phyloP scores from a whole-genome alignment of 2,329 filamentous ascomycete species.

The Paraphaeosphaeria minitans region DNA sequence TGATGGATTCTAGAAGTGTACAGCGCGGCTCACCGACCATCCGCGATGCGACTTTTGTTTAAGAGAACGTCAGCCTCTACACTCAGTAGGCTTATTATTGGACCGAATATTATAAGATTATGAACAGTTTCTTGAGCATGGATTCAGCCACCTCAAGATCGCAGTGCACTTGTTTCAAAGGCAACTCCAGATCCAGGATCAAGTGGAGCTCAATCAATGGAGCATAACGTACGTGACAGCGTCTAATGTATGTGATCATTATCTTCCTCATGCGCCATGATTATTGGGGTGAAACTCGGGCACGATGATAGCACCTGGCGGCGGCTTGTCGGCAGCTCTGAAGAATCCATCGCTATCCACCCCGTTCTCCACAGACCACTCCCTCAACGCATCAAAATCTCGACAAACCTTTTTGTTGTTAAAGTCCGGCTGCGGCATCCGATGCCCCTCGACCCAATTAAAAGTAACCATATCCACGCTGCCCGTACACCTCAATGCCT shows the following conservation, averaged over 20 bases:
- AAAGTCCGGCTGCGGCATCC: constrained; percentile 17
- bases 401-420: constrained; percentile 14
- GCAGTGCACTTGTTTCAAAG: too few species aligned
- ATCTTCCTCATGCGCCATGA: background rate
- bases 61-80: too few species aligned
- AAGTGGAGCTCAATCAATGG: too few species aligned
- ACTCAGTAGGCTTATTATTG: too few species aligned
- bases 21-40: too few species aligned
- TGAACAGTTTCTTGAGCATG: too few species aligned
- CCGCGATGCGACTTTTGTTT: too few species aligned
- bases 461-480: constrained; percentile 16
- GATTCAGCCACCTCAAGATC: too few species aligned
- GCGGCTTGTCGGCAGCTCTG: constrained; percentile 6
- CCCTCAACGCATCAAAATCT: constrained; percentile 14
- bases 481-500: constrained; percentile 12
- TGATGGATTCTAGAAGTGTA: too few species aligned
- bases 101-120: too few species aligned
- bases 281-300: constrained; percentile 1
- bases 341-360: constrained; percentile 6
- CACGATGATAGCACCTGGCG: constrained; percentile 5
- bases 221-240: background rate
- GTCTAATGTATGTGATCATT: too few species aligned
- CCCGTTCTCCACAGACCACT: constrained; percentile 11
- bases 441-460: constrained; percentile 16
- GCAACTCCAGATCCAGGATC: too few species aligned